Percentiles rank a stretch among this genome's conserved stretches.
phyloP scores from a whole-genome alignment of 139 green algal species.

The Chlorella sorokiniana region DNA sequence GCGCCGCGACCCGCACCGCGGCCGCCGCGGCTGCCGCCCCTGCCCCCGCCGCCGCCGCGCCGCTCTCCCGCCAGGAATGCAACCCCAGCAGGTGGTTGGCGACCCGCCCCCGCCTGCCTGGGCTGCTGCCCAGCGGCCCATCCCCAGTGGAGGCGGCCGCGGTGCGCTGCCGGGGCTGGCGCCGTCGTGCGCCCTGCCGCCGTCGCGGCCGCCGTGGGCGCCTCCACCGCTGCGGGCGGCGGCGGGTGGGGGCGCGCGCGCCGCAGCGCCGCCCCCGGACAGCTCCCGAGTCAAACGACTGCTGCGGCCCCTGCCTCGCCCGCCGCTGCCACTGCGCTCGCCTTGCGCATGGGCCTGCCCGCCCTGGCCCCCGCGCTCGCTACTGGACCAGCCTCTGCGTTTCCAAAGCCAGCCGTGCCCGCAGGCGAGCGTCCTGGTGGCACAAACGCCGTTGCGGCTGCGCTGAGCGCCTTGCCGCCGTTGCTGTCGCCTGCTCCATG shows the following conservation, averaged over 20 bases:
- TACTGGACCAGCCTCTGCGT: background rate
- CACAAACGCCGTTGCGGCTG: background rate
- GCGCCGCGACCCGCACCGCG: background rate
- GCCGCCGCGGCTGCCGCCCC: too few relatives aligned
- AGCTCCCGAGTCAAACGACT: background rate
- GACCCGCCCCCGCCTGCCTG: background rate
- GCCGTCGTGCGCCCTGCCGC: background rate
- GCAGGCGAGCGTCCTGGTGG: too few relatives aligned
- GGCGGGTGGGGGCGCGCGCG: background rate
- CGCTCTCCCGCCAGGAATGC: conserved; percentile 1
- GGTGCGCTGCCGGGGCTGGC: background rate
- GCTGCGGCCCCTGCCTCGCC: background rate
- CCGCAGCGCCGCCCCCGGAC: background rate
- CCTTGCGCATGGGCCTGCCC: background rate
- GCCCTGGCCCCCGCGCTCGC: background rate
- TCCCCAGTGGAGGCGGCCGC: background rate
- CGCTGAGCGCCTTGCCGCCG: background rate
- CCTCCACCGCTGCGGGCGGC: background rate
- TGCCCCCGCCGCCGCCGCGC: background rate
- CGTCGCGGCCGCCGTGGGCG: background rate
- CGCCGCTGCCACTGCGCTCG: background rate
- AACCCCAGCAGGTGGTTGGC: conserved; percentile 35
- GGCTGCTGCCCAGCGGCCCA: conserved; percentile 3
- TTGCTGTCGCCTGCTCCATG: background rate
- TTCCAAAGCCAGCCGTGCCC: too few relatives aligned